A percentile compares a stretch with the other conserved stretches of the same genome.
Conservation (phyloP, 106 monocot genomes). For the Narthecium ossifragum region DNA sequence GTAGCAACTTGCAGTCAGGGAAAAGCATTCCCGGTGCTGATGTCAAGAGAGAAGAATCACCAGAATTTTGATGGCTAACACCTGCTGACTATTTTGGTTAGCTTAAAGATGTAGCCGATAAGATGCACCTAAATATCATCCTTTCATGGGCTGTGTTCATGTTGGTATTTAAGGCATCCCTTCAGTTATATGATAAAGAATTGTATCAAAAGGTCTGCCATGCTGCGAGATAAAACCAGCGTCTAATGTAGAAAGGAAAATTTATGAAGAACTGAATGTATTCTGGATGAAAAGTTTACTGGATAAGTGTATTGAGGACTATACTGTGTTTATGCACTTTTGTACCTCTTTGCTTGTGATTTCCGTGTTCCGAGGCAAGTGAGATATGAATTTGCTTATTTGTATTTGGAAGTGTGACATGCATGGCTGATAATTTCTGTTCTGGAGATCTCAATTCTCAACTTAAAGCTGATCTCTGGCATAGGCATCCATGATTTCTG, state of each 20-base stretch:
- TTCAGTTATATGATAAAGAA: not conserved
- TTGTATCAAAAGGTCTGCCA: not conserved
- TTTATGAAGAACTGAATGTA: too few species aligned
- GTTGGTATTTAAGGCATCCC: not conserved
- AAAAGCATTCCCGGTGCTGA: not conserved
- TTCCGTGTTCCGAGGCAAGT: not conserved
- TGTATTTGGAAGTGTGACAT: too few species aligned
- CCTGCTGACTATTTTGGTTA: not conserved
- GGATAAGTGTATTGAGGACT: not conserved
- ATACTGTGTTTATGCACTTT: not conserved
- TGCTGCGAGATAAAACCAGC: not conserved
- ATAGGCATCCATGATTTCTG: conserved; percentile 36
- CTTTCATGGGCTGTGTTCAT: not conserved
- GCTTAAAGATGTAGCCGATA: not conserved
- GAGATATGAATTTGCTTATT: too few species aligned
- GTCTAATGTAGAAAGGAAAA: not conserved
- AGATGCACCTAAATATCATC: not conserved
- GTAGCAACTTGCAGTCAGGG: not conserved
- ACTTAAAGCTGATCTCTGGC: conserved; percentile 36
- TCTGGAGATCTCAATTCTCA: not conserved
- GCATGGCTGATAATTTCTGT: not conserved
- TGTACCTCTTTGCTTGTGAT: not conserved
- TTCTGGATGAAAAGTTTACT: too few species aligned
- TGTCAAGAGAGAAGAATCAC: conserved; percentile 5
- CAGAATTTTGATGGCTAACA: not conserved